Base-by-base conservation (phyloP, 768 basidiomycete genomes). In the Mycena rosella region DNA sequence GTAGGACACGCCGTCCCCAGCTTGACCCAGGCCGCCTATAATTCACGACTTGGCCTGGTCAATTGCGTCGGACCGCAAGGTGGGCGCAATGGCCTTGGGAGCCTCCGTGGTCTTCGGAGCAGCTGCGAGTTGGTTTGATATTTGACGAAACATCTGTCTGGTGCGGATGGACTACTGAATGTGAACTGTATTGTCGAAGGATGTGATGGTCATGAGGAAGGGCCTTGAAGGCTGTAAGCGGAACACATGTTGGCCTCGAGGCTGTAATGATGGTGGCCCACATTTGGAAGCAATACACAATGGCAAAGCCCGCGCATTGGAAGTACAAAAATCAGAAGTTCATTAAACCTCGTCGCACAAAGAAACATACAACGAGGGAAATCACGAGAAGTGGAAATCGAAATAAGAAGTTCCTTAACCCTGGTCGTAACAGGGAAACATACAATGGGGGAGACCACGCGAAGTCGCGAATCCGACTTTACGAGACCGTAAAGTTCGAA, bases 1-100 rank as follows among this genome's bases (percentile, higher is more conserved):
- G 68, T 84, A 86, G 30, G 86, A 84, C 52, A 88, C 82, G 7
- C 86, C 86, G 63, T 88, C 87, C 11, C 87, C 86, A n/a, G 86
- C 83, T 59, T 84, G 82, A 17, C 85, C 82, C 4, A 74, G 68
- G 26, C 78, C 76, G 3, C 84, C 82, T 47, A 79, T 61, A 26
- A 85, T 72, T 87, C 87, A 88, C 15, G 79, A 71, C 71, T 84
- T 86, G 32, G 77, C 71, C 68, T 78, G 82, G 72, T 87, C 87
- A 44, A 87, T 77, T 13, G 83, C 78, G 75, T 88, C 86, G 5
- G 81, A 72, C 40, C 87, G 85, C 38, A 88, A 77, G 47, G 82
- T 80, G 18, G 85, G 85, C 24, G 84, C 83, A 71, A 87, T 81
- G 51, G 79, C 74, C 69, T 84, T 85, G 75, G 82, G 84, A 42